These are phyloP conservation scores for Malassezia globosa DNA, from an alignment of 1,284 basidiomycete species.

Conservation along the genomic window DNA sequence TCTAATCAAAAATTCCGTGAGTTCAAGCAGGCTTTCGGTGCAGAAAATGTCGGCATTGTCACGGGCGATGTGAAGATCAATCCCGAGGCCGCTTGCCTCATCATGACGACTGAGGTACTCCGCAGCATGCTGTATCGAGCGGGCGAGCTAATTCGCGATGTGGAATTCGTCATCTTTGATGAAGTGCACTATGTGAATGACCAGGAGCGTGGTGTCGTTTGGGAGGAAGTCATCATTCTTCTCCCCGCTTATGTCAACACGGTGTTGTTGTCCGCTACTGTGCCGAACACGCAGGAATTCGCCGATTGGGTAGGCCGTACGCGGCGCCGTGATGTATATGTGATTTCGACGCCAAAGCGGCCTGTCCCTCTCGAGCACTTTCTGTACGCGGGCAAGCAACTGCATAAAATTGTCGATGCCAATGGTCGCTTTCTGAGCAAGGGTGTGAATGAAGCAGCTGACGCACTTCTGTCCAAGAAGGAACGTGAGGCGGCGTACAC, in stretches of 20 bases:
- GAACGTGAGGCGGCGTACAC: slow-evolving; percentile 83
- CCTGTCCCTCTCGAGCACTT: slow-evolving; percentile 96
- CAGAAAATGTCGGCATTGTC: slow-evolving; percentile 83
- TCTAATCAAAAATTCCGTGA: slow-evolving; percentile 99
- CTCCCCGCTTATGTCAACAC: slow-evolving; percentile 43
- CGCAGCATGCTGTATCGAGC: slow-evolving; percentile 74
- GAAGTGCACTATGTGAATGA: slow-evolving; percentile 99
- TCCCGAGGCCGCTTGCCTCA: slow-evolving; percentile 87
- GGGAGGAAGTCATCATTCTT: slow-evolving; percentile 96
- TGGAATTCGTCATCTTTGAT: slow-evolving; percentile 99
- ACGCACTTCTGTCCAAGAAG: slow-evolving; percentile 80
- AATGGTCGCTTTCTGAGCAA: slow-evolving; percentile 58
- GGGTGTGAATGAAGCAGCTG: slow-evolving; percentile 63
- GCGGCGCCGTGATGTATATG: slow-evolving; percentile 98
- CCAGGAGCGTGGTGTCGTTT: slow-evolving; percentile 96
- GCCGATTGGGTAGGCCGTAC: slow-evolving; percentile 99
- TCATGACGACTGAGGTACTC: slow-evolving; percentile 84
- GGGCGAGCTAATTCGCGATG: slow-evolving; percentile 92
- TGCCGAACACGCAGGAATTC: slow-evolving; percentile 95
- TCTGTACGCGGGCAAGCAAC: slow-evolving; percentile 79
- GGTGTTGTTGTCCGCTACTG: slow-evolving; percentile 85
- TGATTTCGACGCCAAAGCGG: slow-evolving; percentile 89
- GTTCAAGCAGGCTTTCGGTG: slow-evolving; percentile 92
- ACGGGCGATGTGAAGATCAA: slow-evolving; percentile 99
- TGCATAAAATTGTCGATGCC: slow-evolving; percentile 84